Evolutionary conservation across 768 basidiomycete species (phyloP), one percentile per base, ranked within the genome.

Genomic region (Crepidotus variabilis): DNA sequence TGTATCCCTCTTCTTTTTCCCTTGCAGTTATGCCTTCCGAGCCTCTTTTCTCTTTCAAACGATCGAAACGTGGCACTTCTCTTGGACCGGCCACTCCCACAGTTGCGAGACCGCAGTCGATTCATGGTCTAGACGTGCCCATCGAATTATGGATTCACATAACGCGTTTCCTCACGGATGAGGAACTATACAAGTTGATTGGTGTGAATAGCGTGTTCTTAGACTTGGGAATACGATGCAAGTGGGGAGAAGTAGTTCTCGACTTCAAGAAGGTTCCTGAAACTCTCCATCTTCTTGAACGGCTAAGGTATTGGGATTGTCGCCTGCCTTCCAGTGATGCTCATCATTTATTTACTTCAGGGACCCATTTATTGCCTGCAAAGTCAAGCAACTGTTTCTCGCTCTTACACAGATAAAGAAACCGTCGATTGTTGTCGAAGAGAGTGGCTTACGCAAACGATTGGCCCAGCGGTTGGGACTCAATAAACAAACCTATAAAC

Each of bases 101-200:
- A 5, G 18, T 43, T 5, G 14, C 39, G 5, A 14, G 39, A 16
- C 39, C 39, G 2, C 13, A 20, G 39, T 11, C 39, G 3, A 43
- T 43, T 43, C 39, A 20, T 11, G 39, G 39, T 43, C 14, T 43
- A 16, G 47, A 60, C 36, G 49, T 63, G 28, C 62, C 62, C 46
- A 52, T 55, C 18, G 67, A 69, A 43, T 45, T 71, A 43, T 69
- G 68, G 68, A 50, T 66, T 20, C 34, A 59, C 24, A 60, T 71
- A n/a, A 61, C 61, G 0, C 39, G 60, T 3, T 61, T 65, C 47
- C 50, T 69, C 23, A 54, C 57, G 24, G 47, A 57, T 16, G 47
- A 60, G 9, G 63, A 63, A 18, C 46, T 63, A 9, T 47, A 43
- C 28, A 50, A 57, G 36, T 35, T 63, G 16, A 39, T 62, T 10